Conservation (phyloP, 2,329 filamentous ascomycete species). For the Aureobasidium namibiae region DNA sequence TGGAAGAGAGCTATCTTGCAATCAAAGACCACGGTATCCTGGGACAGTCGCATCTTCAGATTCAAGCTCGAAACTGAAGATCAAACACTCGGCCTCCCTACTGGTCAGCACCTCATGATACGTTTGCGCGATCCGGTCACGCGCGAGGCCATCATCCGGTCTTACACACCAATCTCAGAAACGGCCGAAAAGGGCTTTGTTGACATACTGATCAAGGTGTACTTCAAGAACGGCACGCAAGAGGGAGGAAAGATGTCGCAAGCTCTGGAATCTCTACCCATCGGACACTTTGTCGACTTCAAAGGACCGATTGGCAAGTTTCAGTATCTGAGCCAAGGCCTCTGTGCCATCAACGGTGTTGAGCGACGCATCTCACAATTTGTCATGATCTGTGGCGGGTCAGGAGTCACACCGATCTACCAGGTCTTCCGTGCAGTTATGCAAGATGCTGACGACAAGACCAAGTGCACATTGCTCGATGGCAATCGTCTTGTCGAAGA, state of each 20-base stretch:
- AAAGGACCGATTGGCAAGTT: conserved; percentile 86
- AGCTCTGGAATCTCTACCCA: conserved; percentile 62
- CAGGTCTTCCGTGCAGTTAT: conserved; percentile 72
- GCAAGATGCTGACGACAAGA: conserved; percentile 54
- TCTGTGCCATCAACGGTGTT: conserved; percentile 52
- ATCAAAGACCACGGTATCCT: conserved; percentile 61
- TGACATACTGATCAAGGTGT: conserved; percentile 76
- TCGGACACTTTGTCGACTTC: conserved; percentile 70
- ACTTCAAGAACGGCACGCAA: conserved; percentile 50
- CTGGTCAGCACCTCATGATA: conserved; percentile 82
- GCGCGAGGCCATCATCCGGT: conserved; percentile 66
- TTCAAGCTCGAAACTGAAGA: conserved; percentile 66
- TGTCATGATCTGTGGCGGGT: conserved; percentile 80
- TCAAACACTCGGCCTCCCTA: conserved; percentile 67
- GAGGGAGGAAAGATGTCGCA: conserved; percentile 74
- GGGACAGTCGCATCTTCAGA: conserved; percentile 72
- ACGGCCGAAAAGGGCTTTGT: conserved; percentile 53
- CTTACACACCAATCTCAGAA: conserved; percentile 78
- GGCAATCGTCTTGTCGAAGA: conserved; percentile 72
- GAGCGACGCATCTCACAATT: conserved; percentile 56
- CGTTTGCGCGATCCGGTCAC: conserved; percentile 65
- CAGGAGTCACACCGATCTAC: conserved; percentile 87
- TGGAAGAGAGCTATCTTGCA: conserved; percentile 69
- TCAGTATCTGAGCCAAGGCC: conserved; percentile 62
- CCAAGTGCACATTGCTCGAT: conserved; percentile 64